Conservation (phyloP, 2,329 filamentous ascomycete genomes). For the Ophiostoma sp. region DNA sequence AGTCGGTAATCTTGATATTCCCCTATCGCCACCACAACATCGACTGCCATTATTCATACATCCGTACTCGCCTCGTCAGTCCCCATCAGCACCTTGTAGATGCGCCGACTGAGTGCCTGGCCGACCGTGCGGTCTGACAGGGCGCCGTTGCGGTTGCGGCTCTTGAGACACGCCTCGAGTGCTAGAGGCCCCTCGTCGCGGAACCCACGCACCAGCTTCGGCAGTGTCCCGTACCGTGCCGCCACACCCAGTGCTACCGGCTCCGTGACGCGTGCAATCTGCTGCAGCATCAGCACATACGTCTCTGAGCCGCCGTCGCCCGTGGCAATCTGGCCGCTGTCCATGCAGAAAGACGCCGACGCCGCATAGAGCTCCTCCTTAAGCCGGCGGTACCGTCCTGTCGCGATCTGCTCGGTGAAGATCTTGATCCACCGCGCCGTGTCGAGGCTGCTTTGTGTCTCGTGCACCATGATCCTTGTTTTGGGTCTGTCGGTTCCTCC, state of each 20-base stretch:
- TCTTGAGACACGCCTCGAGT: constrained; percentile 57
- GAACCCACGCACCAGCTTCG: constrained; percentile 54
- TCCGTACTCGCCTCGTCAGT: constrained; percentile 52
- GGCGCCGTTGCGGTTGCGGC: constrained; percentile 52
- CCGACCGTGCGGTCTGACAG: constrained; percentile 52
- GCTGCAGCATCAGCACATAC: constrained; percentile 69
- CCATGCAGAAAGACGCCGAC: constrained; percentile 69
- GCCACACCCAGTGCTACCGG: constrained; percentile 66
- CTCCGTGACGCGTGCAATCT: constrained; percentile 65
- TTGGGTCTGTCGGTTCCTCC: background rate
- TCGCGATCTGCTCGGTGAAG: constrained; percentile 75
- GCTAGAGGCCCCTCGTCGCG: constrained; percentile 52
- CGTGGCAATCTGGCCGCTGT: constrained; percentile 65
- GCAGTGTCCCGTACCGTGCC: constrained; percentile 53
- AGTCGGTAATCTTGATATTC: no score
- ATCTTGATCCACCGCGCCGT: constrained; percentile 66
- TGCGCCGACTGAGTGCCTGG: constrained; percentile 51
- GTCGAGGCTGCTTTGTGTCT: constrained; percentile 55
- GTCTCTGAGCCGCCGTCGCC: constrained; percentile 62
- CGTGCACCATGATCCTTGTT: constrained; percentile 54
- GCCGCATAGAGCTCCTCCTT: constrained; percentile 44
- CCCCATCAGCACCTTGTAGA: constrained; percentile 56
- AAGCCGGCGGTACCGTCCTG: constrained; percentile 62
- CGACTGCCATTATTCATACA: constrained; percentile 35
- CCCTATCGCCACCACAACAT: no score